phyloP scores from a whole-genome alignment of 331 rosid species.

The Quercus lobata region DNA sequence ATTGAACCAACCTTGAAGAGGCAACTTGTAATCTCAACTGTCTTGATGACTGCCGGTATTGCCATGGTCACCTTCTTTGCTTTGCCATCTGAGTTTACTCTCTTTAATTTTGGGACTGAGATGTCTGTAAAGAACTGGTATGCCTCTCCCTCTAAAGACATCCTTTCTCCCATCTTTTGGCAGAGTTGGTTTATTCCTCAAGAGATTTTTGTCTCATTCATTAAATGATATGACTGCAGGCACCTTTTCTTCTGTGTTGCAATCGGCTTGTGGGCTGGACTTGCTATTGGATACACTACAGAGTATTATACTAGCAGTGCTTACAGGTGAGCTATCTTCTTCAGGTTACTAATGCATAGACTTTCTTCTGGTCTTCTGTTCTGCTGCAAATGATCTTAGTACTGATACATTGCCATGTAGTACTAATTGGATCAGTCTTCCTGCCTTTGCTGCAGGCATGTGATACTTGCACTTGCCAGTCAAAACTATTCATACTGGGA shows the following conservation, averaged over 20 bases:
- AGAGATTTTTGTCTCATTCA: background rate
- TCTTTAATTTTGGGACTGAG: conserved; percentile 44
- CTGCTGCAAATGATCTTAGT: background rate
- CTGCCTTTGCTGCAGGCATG: background rate
- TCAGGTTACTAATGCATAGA: background rate
- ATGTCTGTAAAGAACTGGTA: conserved; percentile 69
- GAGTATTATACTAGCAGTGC: conserved; percentile 77
- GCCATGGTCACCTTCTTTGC: conserved; percentile 51
- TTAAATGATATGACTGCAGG: conserved; percentile 36
- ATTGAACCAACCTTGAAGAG: conserved; percentile 58
- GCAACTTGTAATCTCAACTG: conserved; percentile 58
- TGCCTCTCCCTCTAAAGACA: background rate
- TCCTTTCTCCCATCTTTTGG: background rate
- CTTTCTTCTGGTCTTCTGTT: background rate
- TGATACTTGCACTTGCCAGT: background rate
- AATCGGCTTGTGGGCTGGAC: conserved; percentile 77
- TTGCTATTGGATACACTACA: conserved; percentile 64
- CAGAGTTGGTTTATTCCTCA: background rate
- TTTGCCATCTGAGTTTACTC: conserved; percentile 67
- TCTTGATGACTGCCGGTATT: conserved; percentile 59
- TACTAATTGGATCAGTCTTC: background rate
- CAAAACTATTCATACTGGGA: background rate
- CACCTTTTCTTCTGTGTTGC: conserved; percentile 72
- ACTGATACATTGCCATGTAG: background rate
- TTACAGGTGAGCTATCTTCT: conserved; percentile 46